phyloP scores from a whole-genome alignment of 345 rosid genomes.

The Acer yangbiense region DNA sequence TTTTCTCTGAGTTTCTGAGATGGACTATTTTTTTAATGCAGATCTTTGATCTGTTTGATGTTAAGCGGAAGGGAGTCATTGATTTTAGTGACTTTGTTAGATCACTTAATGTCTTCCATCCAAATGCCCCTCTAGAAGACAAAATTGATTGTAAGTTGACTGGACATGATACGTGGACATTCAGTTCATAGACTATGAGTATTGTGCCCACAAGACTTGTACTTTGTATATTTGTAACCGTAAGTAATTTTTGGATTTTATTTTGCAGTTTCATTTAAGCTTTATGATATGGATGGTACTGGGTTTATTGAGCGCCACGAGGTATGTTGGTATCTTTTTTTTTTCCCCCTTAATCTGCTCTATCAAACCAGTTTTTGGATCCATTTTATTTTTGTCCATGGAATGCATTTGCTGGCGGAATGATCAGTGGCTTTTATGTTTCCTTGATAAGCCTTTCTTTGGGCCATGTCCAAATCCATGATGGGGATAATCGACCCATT shows the following conservation, averaged over 20 bases:
- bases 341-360: conserved; percentile 4
- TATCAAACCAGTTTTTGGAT: conserved; percentile 4
- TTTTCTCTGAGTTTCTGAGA: conserved; percentile 7
- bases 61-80: conserved; percentile 83
- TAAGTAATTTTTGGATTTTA: conserved; percentile 11
- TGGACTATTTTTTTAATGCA: conserved; percentile 35
- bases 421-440: not conserved
- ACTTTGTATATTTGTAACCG: not conserved
- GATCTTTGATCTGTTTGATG: conserved; percentile 96
- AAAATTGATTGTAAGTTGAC: conserved; percentile 83
- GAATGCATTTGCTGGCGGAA: not conserved
- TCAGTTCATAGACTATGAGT: not conserved
- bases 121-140: conserved; percentile 74
- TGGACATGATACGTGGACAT: not conserved
- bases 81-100: conserved; percentile 96
- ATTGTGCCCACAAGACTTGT: not conserved
- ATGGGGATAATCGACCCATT: not conserved
- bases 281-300: conserved; percentile 84
- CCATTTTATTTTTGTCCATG: not conserved
- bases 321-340: conserved; percentile 41
- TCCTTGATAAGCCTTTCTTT: not conserved
- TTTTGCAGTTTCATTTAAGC: conserved; percentile 87
- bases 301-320: conserved; percentile 98
- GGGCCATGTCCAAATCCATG: not conserved
- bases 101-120: conserved; percentile 90